These are phyloP conservation scores for Santalum album DNA, from an alignment of 164 flowering plant genomes.

Conservation along the genomic window DNA sequence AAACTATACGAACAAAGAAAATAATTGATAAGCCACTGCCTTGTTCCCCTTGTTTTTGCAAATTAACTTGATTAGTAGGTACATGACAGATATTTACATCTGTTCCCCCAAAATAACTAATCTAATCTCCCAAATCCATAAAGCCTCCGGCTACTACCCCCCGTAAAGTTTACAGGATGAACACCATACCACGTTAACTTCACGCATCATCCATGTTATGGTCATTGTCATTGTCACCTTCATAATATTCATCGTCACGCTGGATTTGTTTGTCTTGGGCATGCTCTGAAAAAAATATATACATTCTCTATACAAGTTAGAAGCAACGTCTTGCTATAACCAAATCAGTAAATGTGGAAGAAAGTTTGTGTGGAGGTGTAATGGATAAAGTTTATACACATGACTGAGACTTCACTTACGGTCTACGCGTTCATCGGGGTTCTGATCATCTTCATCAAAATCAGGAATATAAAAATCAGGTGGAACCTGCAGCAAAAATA, in stretches of 20 bases:
- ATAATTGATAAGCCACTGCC: too few relatives aligned
- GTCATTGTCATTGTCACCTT: conserved; percentile 93
- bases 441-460: conserved; percentile 81
- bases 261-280: conserved; percentile 88
- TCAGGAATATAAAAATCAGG: conserved; percentile 95
- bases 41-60: too few relatives aligned
- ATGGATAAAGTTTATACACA: too few relatives aligned
- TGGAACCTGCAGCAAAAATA: conserved; percentile 63
- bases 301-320: too few relatives aligned
- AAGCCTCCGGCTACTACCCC: too few relatives aligned
- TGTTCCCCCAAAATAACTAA: too few relatives aligned
- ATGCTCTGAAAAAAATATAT: conserved; percentile 45
- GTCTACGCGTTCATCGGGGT: conserved; percentile 82
- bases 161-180: too few relatives aligned
- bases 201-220: conserved; percentile 51
- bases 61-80: too few relatives aligned
- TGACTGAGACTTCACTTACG: conserved; percentile 50
- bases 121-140: too few relatives aligned
- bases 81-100: too few relatives aligned
- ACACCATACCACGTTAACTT: conserved; percentile 1
- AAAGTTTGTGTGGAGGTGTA: too few relatives aligned
- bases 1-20: too few relatives aligned
- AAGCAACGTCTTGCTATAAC: background rate
- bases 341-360: background rate
- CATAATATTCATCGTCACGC: conserved; percentile 87